Conservation (phyloP, 2,329 filamentous ascomycete genomes). For the Hypoxylon sp. region DNA sequence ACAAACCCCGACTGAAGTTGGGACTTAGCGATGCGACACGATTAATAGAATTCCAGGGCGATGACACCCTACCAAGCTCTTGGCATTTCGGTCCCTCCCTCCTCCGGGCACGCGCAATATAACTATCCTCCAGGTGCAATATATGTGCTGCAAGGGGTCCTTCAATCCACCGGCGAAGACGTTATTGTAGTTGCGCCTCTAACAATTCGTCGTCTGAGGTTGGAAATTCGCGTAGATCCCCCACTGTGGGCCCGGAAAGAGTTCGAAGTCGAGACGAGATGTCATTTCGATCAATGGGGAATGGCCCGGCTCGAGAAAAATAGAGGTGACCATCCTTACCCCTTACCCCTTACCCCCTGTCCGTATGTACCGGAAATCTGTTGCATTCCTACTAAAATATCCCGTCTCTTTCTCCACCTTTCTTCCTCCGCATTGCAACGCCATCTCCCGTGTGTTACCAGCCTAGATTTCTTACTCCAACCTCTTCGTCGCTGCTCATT, state of each 20-base stretch:
- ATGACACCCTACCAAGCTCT: slow-evolving; percentile 32
- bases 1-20: slow-evolving; percentile 30
- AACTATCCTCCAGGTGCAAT: slow-evolving; percentile 13
- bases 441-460: slow-evolving; percentile 39
- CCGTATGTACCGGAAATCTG: slow-evolving; percentile 33
- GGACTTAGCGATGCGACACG: slow-evolving; percentile 40
- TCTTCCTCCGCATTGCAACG: slow-evolving; percentile 43
- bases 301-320: slow-evolving; percentile 21
- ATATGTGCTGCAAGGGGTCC: slow-evolving; percentile 23
- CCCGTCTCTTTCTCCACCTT: slow-evolving; percentile 41
- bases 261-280: slow-evolving; percentile 27
- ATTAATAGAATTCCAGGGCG: slow-evolving; percentile 40
- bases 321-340: slow-evolving; percentile 30
- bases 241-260: slow-evolving; percentile 9
- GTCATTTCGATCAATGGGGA: slow-evolving; percentile 18
- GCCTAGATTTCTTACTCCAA: slow-evolving; percentile 38
- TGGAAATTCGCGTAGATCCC: slow-evolving; percentile 21
- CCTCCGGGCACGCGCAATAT: slow-evolving; percentile 16
- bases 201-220: slow-evolving; percentile 15
- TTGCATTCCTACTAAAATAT: slow-evolving; percentile 30
- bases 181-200: slow-evolving; percentile 21
- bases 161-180: slow-evolving; percentile 15
- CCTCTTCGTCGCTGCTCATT: slow-evolving; percentile 30
- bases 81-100: slow-evolving; percentile 25
- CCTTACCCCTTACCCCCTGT: slow-evolving; percentile 33